Percentiles rank a stretch among this genome's conserved stretches.
phyloP scores from a whole-genome alignment of 148 eudicot genomes.

The Arctostaphylos glauca region DNA sequence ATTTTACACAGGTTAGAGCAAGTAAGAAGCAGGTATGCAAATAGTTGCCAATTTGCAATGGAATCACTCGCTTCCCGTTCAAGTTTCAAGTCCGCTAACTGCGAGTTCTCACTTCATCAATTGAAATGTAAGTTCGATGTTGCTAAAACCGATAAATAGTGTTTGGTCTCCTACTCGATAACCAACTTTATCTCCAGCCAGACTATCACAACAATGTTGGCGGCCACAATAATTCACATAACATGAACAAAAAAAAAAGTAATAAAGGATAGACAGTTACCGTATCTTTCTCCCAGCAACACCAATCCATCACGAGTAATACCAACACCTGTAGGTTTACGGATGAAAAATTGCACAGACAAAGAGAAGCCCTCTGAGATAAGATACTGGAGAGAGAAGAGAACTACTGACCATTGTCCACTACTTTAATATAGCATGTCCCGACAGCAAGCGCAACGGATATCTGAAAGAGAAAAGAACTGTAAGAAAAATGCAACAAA shows the following conservation, averaged over 20 bases:
- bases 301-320: conserved; percentile 79
- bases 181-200: neutral
- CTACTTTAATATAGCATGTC: conserved; percentile 74
- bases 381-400: neutral
- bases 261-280: conserved; percentile 32
- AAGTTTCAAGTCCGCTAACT: neutral
- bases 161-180: neutral
- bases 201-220: conserved; percentile 5
- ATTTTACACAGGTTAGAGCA: neutral
- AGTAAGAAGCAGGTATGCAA: neutral
- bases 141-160: too few relatives aligned
- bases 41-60: neutral
- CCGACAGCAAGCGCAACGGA: conserved; percentile 59
- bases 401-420: conserved; percentile 74
- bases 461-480: conserved; percentile 46
- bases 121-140: neutral
- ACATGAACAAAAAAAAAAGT: neutral
- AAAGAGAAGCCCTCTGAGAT: neutral
- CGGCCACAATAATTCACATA: conserved; percentile 4
- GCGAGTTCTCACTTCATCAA: neutral
- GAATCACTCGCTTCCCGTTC: neutral
- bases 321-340: conserved; percentile 69
- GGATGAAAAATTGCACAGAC: conserved; percentile 14
- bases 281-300: conserved; percentile 83
- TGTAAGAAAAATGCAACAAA: neutral